These are phyloP conservation scores for Hypoxylon perforatum DNA, from an alignment of 495 filamentous ascomycete genomes.

Conservation along the genomic window DNA sequence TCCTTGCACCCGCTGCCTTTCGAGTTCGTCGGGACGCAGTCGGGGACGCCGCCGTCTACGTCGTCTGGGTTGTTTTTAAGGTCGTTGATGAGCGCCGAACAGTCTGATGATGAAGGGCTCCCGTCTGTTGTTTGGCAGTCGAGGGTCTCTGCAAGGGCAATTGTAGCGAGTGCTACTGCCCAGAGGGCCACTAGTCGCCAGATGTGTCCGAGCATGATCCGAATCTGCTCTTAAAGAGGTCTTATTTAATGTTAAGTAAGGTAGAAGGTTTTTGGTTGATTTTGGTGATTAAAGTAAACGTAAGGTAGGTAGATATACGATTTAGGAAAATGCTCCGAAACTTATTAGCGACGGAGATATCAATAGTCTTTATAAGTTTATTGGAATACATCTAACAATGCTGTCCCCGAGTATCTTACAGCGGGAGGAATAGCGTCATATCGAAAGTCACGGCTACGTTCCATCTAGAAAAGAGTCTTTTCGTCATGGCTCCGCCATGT, in stretches of 20 bases:
- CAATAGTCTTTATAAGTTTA: too few species aligned
- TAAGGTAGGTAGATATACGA: too few species aligned
- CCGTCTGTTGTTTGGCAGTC: not conserved
- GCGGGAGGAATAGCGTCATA: not conserved
- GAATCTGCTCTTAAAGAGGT: not conserved
- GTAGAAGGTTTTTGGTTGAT: not conserved
- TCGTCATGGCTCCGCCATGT: not conserved
- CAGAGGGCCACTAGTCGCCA: not conserved
- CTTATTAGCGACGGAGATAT: too few species aligned
- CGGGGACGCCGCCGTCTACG: not conserved
- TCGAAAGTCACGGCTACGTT: not conserved
- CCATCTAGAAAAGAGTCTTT: not conserved
- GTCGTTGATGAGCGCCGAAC: too few species aligned
- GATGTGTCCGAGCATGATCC: not conserved
- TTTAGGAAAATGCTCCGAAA: too few species aligned
- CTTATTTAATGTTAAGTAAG: too few species aligned
- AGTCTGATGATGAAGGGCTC: not conserved
- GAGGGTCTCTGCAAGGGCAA: not conserved
- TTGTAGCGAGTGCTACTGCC: not conserved
- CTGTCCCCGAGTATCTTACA: too few species aligned
- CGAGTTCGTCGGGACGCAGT: not conserved
- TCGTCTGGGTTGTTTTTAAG: not conserved
- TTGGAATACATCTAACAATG: too few species aligned
- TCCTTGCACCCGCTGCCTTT: not conserved
- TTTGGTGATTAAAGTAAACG: too few species aligned